Base-by-base conservation (phyloP, 495 filamentous ascomycete genomes). In the Paragyromitra xinjiangensis region DNA sequence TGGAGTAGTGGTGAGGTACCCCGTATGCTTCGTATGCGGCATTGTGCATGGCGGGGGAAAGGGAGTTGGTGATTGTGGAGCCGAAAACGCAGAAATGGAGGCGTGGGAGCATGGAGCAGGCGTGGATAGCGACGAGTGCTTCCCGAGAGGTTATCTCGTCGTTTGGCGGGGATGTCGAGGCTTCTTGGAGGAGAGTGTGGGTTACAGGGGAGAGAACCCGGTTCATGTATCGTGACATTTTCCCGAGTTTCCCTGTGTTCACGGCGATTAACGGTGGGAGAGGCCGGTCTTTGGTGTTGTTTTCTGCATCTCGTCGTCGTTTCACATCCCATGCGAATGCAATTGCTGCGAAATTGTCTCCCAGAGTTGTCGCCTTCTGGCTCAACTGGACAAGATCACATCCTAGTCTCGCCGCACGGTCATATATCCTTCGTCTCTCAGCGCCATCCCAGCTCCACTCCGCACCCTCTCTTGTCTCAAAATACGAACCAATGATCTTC, bases 1-100 rank as follows among this genome's bases (percentile, higher is more conserved):
- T 90, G 56, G 88, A 87, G 81, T 91, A 94, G 37, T 87, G 87
- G 81, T 95, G 92, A 24, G 87, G 88, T 88, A 95, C 89, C 29
- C 91, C 91, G 63, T 89, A 91, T 51, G 89, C 88, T 59, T 88
- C 85, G 81, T 91, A 91, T 12, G 92, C 92, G 2, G 92, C 92
- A 71, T 88, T 91, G 80, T 94, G 91, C 92, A 94, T 95, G 0
- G 89, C 89, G 0, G 93, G 92, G 0, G 91, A 93, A 42, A 93
- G 84, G 81, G 90, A 93, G 83, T 93, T 93, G 37, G 89, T 87
- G 19, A 93, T 91, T 67, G 87, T 91, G 22, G 89, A 90, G 3
- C 92, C 93, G 34, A 92, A 85, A 45, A 93, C 90, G 81, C 91
- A 94, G 80, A 93, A 94, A 56, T 92, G 86, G 44, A 94, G 86